Base-by-base conservation (phyloP, 2,329 filamentous ascomycete species). In the Cladosporium austrohemisphaericum region DNA sequence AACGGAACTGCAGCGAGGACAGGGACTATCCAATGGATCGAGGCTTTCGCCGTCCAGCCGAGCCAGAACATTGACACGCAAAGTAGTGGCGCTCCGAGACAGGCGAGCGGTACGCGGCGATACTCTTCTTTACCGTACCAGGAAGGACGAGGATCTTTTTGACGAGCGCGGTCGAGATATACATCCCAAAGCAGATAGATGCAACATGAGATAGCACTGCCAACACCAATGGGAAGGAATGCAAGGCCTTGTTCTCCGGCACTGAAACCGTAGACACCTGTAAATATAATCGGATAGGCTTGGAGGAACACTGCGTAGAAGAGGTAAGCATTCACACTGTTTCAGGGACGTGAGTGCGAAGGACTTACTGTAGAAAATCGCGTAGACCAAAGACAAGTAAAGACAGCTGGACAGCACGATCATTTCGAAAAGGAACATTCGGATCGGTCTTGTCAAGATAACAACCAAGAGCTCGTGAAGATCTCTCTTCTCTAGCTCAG, bases 331-430 rank as follows among this genome's bases (percentile, higher is more conserved):
- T n/a, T n/a, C n/a, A n/a, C n/a, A n/a, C n/a, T n/a, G n/a, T n/a
- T n/a, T n/a, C n/a, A n/a, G n/a, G n/a, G n/a, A n/a, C n/a, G n/a
- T n/a, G n/a, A n/a, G n/a, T n/a, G n/a, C n/a, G n/a, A n/a, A n/a
- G 18, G n/a, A 56, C 59, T 49, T 43, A 60, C 60, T 86, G 73
- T 81, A 84, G 54, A 84, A 79, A 52, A 84, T 76, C 3, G 73
- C 77, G 61, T 89, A 91, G 7, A 68, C 71, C 41, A 75, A 71
- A 26, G 82, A 76, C 22, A 91, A 72, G 26, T 86, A 81, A 9
- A 90, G 73, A 65, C 89, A 91, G 1, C 78, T 80, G 41, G 81
- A 84, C 19, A 83, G 73, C 6, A 92, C 85, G 41, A 92, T 85
- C 41, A 84, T 82, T 62, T 93, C 88, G 35, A 77, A 83, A 36